Conservation (phyloP, 192 early-diverging fungal genomes). For the Coemansia sp. region DNA sequence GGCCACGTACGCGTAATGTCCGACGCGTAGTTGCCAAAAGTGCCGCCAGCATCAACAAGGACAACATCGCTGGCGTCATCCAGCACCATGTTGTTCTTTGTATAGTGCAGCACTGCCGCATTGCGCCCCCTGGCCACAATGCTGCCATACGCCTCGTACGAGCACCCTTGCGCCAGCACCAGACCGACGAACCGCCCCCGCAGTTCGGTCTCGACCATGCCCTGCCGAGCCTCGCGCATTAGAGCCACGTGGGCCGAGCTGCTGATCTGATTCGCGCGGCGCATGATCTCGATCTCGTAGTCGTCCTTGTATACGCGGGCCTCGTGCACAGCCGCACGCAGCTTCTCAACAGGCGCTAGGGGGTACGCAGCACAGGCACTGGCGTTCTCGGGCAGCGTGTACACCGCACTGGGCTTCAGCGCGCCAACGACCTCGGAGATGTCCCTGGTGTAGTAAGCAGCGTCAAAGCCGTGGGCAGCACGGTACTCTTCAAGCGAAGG, state of each 20-base stretch:
- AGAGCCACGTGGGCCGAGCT: slow-evolving; percentile 73
- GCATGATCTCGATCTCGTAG: slow-evolving; percentile 74
- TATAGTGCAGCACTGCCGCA: slow-evolving; percentile 82
- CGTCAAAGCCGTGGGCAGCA: slow-evolving; percentile 66
- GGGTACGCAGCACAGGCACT: not conserved
- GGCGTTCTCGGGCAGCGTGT: slow-evolving; percentile 40
- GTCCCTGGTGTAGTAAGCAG: slow-evolving; percentile 61
- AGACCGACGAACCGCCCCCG: slow-evolving; percentile 78
- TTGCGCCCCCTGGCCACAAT: slow-evolving; percentile 79
- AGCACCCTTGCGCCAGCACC: slow-evolving; percentile 61
- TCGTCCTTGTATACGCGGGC: slow-evolving; percentile 78
- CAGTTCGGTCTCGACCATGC: slow-evolving; percentile 71
- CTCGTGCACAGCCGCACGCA: slow-evolving; percentile 67
- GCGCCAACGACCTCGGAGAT: slow-evolving; percentile 50
- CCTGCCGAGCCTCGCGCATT: slow-evolving; percentile 65
- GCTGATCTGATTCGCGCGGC: slow-evolving; percentile 74
- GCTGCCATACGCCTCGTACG: slow-evolving; percentile 78
- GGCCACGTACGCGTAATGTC: slow-evolving; percentile 93
- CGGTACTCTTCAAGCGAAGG: slow-evolving; percentile 57
- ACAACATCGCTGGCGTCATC: slow-evolving; percentile 57
- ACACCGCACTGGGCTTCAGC: slow-evolving; percentile 48
- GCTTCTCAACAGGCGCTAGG: slow-evolving; percentile 18
- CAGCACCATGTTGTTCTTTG: slow-evolving; percentile 66
- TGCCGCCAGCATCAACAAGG: slow-evolving; percentile 85
- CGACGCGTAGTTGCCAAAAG: slow-evolving; percentile 75